Percentiles rank a stretch among this genome's conserved stretches.
These are phyloP conservation scores for Calocybe gangraenosa DNA, from an alignment of 768 basidiomycete species.

Conservation along the genomic window DNA sequence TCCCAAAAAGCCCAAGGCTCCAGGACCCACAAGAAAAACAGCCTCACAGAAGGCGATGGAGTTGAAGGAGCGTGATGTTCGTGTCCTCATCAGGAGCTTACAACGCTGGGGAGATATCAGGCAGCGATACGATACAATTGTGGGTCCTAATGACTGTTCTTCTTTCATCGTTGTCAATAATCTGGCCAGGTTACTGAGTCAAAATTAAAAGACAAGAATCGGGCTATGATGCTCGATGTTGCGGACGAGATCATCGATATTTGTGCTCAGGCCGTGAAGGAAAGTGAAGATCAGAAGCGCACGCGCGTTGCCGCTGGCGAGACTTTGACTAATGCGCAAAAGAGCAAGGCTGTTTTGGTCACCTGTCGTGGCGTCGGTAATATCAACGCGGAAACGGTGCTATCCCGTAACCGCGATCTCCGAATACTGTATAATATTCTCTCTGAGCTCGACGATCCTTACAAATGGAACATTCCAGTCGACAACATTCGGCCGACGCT, in stretches of 20 bases:
- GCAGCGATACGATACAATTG: conserved; percentile 90
- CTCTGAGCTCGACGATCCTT: conserved; percentile 64
- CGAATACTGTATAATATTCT: conserved; percentile 83
- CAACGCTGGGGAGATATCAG: conserved; percentile 98
- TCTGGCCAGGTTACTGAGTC: conserved; percentile 72
- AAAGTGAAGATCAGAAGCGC: conserved; percentile 80
- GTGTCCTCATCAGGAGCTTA: conserved; percentile 89
- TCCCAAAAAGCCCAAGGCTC: conserved; percentile 70
- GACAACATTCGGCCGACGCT: conserved; percentile 92
- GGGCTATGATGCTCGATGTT: conserved; percentile 84
- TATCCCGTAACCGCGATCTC: conserved; percentile 85
- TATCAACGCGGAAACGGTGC: conserved; percentile 97
- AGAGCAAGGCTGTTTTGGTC: conserved; percentile 96
- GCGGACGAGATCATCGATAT: conserved; percentile 90
- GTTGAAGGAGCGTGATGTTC: conserved; percentile 94
- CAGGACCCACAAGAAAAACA: conserved; percentile 77
- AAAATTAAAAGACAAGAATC: conserved; percentile 92
- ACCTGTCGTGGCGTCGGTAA: conserved; percentile 85
- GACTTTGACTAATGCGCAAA: conserved; percentile 86
- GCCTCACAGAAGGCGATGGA: conserved; percentile 95
- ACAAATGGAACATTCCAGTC: conserved; percentile 84
- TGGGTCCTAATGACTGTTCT: conserved; percentile 33
- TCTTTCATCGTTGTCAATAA: conserved; percentile 4
- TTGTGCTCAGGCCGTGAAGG: conserved; percentile 78
- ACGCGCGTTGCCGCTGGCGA: conserved; percentile 76